Evolutionary conservation across 1,284 basidiomycete species (phyloP).

Genomic region (Malassezia vespertilionis): DNA sequence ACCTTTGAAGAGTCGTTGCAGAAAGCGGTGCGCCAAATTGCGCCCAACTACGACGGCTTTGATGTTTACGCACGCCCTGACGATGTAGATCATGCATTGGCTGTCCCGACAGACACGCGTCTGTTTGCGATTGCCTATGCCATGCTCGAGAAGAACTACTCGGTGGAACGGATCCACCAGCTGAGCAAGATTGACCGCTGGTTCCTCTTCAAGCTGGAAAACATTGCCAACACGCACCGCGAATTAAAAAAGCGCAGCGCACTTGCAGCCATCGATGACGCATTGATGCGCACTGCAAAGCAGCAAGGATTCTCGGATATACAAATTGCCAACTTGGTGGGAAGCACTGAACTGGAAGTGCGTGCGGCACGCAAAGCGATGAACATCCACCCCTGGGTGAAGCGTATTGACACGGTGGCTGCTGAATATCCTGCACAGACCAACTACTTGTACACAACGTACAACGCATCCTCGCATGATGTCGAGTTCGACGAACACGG

Average conservation of each 20-base stretch:
- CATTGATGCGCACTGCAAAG: constrained; percentile 44
- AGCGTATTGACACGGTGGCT: constrained; percentile 96
- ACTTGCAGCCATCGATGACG: constrained; percentile 54
- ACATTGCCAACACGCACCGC: constrained; percentile 59
- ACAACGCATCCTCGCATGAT: constrained; percentile 92
- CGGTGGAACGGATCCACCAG: constrained; percentile 78
- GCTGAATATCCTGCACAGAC: constrained; percentile 98
- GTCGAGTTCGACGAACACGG: constrained; percentile 92
- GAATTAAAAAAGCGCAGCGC: constrained; percentile 49
- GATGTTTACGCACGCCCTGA: constrained; percentile 63
- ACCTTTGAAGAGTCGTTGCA: constrained; percentile 98
- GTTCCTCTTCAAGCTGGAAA: constrained; percentile 98
- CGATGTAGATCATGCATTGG: constrained; percentile 68
- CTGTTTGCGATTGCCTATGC: constrained; percentile 95
- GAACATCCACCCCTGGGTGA: constrained; percentile 89
- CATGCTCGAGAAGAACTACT: constrained; percentile 85
- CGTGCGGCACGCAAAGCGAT: constrained; percentile 75
- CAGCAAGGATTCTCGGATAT: constrained; percentile 68
- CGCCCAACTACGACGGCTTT: constrained; percentile 65
- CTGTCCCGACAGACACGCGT: constrained; percentile 71
- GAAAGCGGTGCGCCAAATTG: constrained; percentile 94
- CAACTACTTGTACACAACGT: constrained; percentile 99
- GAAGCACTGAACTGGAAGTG: constrained; percentile 62
- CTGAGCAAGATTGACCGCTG: constrained; percentile 94
- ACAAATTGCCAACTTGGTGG: constrained; percentile 69